Base-by-base conservation (phyloP, 2,329 filamentous ascomycete genomes). In the Cercospora sp. region DNA sequence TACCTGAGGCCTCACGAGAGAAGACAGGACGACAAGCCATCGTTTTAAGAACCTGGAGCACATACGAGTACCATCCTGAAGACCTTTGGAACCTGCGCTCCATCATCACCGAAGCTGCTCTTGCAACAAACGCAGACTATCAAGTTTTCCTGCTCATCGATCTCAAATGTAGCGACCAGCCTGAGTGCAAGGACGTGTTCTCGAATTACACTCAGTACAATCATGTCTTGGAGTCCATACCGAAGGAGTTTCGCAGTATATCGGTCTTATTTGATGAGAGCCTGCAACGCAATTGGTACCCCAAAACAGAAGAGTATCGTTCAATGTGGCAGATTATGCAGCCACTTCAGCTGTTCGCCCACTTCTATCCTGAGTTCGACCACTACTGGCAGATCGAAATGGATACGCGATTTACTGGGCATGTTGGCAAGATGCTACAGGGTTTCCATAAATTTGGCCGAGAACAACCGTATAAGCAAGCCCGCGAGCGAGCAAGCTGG, bases 211-310 rank as follows among this genome's bases (percentile, higher is more conserved):
- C 83, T 59, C 84, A 84, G 61, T 97, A 89, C 82, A 83, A 85
- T 77, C 85, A 83, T 18, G 26, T 60, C 16, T 43, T 67, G 13
- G 32, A 67, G n/a, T 45, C 61, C n/a, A 76, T 94, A 13, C 91
- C 94, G 0, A 85, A 88, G 71, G 94, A 97, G 76, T 97, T 97
- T 80, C 89, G 86, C 68, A 91, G 91, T 49, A 88, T 97, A 77
- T 91, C 91, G 18, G 95, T 91, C 0, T 85, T 97, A 5, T 97
- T 94, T 94, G 94, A 92, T 1, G 92, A 96, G 79, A 90, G 90
- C 12, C 92, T 97, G 80, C 89, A 91, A 74, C 92, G 95, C 72
- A 87, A 90, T 34, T 92, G 88, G 79, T 84, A 84, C 71, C 84
- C 85, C 61, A 85, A 90, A 45, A 84, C 94, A 49, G 91, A 92